phyloP scores from a whole-genome alignment of 495 filamentous ascomycete genomes.

The Aspergillus kassunensis region DNA sequence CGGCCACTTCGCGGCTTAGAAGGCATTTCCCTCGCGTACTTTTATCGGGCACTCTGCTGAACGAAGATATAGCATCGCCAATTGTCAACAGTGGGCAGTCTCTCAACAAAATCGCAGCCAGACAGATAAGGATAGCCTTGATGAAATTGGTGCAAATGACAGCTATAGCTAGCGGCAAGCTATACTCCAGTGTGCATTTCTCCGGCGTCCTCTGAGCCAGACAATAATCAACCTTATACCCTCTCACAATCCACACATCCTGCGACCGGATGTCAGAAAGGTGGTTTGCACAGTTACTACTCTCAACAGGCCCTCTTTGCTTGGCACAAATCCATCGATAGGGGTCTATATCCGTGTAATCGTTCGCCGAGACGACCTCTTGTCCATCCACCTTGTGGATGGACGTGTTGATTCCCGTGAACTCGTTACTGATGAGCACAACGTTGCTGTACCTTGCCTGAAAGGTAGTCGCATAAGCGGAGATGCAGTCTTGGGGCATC shows the following conservation, averaged over 20 bases:
- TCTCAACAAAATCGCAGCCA: background rate
- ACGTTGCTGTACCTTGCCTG: background rate
- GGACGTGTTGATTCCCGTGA: background rate
- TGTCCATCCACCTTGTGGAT: background rate
- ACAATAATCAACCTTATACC: background rate
- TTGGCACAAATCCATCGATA: background rate
- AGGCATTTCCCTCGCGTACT: slow-evolving; percentile 8
- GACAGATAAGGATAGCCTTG: slow-evolving; percentile 6
- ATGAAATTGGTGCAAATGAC: slow-evolving; percentile 6
- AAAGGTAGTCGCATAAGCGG: background rate
- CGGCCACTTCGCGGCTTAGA: background rate
- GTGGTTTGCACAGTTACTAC: background rate
- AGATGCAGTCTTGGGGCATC: background rate
- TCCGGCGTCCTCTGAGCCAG: background rate
- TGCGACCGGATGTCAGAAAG: background rate
- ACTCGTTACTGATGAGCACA: background rate
- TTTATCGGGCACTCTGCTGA: slow-evolving; percentile 8
- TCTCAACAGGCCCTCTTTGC: background rate
- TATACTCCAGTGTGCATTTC: slow-evolving; percentile 12
- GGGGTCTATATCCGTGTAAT: background rate
- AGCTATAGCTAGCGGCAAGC: slow-evolving; percentile 4
- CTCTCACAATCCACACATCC: background rate
- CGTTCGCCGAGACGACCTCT: background rate
- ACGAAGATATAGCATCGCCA: slow-evolving; percentile 17
- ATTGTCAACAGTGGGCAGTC: slow-evolving; percentile 6